phyloP scores from a whole-genome alignment of 1,284 basidiomycete species.

The Fomitiporia mediterranea region DNA sequence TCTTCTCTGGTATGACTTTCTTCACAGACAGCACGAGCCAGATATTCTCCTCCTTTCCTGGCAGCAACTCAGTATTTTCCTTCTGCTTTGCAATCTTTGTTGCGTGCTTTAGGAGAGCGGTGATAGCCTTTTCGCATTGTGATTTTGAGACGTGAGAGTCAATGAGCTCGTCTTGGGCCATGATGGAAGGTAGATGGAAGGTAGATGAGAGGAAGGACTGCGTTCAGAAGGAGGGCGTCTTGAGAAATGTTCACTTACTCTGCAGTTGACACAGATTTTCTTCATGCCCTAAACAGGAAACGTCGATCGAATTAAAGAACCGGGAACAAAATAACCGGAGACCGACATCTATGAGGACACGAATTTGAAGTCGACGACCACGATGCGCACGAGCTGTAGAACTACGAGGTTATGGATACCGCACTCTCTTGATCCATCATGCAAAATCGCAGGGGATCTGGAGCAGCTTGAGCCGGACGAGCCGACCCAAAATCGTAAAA shows the following conservation, averaged over 20 bases:
- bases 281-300: neutral
- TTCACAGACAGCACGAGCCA: conserved; percentile 87
- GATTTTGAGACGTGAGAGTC: conserved; percentile 62
- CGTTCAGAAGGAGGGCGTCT: neutral
- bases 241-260: no score
- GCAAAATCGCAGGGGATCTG: conserved; percentile 54
- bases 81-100: conserved; percentile 57
- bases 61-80: conserved; percentile 74
- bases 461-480: conserved; percentile 51
- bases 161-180: conserved; percentile 56
- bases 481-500: conserved; percentile 50
- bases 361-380: no score
- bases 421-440: conserved; percentile 44
- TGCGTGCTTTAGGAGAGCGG: conserved; percentile 70
- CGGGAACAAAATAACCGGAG: neutral
- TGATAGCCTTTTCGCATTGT: conserved; percentile 77
- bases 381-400: conserved; percentile 22
- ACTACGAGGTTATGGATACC: conserved; percentile 53
- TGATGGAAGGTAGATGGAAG: no score
- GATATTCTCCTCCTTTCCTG: conserved; percentile 74
- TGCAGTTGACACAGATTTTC: no score
- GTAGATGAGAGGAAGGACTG: no score
- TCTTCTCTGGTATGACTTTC: conserved; percentile 68
- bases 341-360: neutral
- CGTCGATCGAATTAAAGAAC: neutral